Conservation (phyloP, 139 green algal genomes). For the Spirogloea muscicola region DNA sequence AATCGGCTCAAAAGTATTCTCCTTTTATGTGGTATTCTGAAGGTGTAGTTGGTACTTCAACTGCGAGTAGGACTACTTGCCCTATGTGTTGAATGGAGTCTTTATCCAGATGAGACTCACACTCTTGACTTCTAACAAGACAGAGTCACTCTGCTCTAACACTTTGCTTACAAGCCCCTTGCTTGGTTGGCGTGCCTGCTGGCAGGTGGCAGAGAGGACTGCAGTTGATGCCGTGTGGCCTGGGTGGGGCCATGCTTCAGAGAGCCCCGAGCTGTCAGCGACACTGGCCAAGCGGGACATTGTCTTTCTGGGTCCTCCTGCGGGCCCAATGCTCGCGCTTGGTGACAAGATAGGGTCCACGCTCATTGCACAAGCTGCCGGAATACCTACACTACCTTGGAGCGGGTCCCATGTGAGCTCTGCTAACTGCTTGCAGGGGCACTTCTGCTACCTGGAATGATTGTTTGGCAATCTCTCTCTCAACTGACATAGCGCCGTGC, state of each 20-base stretch:
- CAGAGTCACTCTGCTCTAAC: neutral
- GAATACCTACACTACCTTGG: slow-evolving; percentile 89
- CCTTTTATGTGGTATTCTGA: too few relatives aligned
- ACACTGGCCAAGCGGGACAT: slow-evolving; percentile 65
- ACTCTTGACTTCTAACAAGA: neutral
- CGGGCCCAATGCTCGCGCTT: slow-evolving; percentile 83
- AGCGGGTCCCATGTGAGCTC: slow-evolving; percentile 59
- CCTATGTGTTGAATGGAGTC: too few relatives aligned
- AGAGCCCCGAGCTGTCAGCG: slow-evolving; percentile 89
- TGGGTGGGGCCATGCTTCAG: slow-evolving; percentile 90
- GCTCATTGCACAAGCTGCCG: slow-evolving; percentile 90
- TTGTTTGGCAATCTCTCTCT: too few relatives aligned
- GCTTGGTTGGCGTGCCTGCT: too few relatives aligned
- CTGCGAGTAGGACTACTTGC: too few relatives aligned
- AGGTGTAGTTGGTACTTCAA: too few relatives aligned
- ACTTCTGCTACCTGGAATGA: too few relatives aligned
- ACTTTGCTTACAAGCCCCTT: neutral
- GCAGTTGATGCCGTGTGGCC: slow-evolving; percentile 93
- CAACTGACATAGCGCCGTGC: too few relatives aligned
- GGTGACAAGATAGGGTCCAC: slow-evolving; percentile 95
- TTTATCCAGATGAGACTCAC: neutral
- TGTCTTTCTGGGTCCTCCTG: slow-evolving; percentile 82
- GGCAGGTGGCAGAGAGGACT: slow-evolving; percentile 30
- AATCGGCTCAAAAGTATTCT: too few relatives aligned
- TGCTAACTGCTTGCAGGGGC: neutral